phyloP scores from a whole-genome alignment of 2,329 filamentous ascomycete genomes.

The Aspergillus ustus region DNA sequence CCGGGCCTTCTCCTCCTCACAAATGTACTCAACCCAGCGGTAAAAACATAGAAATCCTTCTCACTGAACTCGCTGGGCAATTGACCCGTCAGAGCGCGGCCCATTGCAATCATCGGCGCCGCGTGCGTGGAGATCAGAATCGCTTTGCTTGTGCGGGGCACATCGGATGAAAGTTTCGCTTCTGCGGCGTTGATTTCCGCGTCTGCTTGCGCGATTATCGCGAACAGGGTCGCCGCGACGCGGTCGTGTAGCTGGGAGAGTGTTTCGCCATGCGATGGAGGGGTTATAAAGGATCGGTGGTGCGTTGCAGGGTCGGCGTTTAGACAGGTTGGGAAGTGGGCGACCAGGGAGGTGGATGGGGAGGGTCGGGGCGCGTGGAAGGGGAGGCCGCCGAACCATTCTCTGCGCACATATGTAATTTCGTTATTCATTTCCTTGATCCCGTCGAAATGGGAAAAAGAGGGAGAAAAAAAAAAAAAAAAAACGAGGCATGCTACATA shows the following conservation, averaged over 20 bases:
- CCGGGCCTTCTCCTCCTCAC: conserved; percentile 44
- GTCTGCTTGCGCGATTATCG: conserved; percentile 60
- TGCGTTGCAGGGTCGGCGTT: background rate
- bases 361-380: conserved; percentile 78
- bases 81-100: conserved; percentile 76
- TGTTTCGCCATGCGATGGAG: conserved; percentile 70
- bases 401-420: too few species aligned
- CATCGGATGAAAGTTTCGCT: conserved; percentile 49
- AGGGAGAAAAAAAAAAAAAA: background rate
- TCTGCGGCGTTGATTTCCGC: conserved; percentile 65
- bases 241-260: conserved; percentile 80
- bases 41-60: conserved; percentile 85
- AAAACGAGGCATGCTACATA: conserved; percentile 33
- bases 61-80: conserved; percentile 73
- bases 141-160: conserved; percentile 56
- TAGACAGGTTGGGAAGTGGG: conserved; percentile 57
- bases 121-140: conserved; percentile 88
- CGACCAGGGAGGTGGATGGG: conserved; percentile 62
- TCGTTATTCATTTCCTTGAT: too few species aligned
- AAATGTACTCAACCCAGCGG: conserved; percentile 78
- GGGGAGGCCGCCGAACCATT: conserved; percentile 85
- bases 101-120: conserved; percentile 84
- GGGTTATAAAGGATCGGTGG: conserved; percentile 43
- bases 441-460: too few species aligned
- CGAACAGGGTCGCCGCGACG: conserved; percentile 69